Evolutionary conservation across 2,329 filamentous ascomycete species (phyloP).

Genomic region (Fusarium sp.): DNA sequence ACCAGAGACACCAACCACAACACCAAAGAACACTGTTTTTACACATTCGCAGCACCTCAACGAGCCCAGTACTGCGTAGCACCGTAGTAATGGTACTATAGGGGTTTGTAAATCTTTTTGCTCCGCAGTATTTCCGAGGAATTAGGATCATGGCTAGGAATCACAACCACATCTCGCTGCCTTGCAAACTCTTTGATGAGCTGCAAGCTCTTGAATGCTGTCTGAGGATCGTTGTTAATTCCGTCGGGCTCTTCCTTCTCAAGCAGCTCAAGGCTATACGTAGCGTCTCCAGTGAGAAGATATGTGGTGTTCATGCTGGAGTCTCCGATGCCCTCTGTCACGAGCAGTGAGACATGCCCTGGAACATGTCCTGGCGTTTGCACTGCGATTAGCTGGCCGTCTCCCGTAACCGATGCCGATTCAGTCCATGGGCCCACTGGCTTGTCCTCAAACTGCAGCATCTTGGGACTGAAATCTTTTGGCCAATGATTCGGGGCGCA

Average conservation of each 20-base stretch:
- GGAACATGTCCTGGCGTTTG: background rate
- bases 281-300: background rate
- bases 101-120: no score
- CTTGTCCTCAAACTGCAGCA: background rate
- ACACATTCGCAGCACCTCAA: no score
- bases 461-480: background rate
- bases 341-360: background rate
- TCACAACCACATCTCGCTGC: background rate
- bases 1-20: no score
- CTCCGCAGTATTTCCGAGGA: no score
- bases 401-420: background rate
- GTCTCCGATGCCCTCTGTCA: background rate
- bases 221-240: background rate
- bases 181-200: slow-evolving; percentile 3
- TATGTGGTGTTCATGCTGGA: background rate
- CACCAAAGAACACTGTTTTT: no score
- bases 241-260: background rate
- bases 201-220: background rate
- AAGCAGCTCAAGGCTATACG: background rate
- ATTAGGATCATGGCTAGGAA: background rate
- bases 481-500: background rate
- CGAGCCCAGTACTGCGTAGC: no score
- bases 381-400: background rate
- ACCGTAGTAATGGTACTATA: no score
- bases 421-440: background rate